Conservation (phyloP, 78 protist species). For the Dictyostelium purpureum region DNA sequence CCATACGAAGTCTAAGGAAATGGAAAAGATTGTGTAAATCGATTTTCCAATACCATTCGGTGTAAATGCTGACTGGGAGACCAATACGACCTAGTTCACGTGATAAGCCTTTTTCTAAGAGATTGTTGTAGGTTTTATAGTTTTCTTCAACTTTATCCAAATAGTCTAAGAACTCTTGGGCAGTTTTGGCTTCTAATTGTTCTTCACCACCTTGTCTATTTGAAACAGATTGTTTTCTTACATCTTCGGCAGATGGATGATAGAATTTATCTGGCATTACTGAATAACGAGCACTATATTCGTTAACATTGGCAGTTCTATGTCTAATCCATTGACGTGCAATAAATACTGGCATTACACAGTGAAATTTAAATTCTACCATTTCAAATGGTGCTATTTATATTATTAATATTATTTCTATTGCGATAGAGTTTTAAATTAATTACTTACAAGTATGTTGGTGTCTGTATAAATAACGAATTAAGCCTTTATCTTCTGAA, state of each 20-base stretch:
- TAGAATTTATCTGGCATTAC: slow-evolving; percentile 78
- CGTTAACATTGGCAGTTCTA: slow-evolving; percentile 76
- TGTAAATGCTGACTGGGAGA: slow-evolving; percentile 62
- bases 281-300: slow-evolving; percentile 67
- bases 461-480: slow-evolving; percentile 62
- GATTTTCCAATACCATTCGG: slow-evolving; percentile 80
- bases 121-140: slow-evolving; percentile 57
- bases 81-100: slow-evolving; percentile 72
- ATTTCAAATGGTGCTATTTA: slow-evolving; percentile 75
- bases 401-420: not conserved
- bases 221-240: slow-evolving; percentile 57
- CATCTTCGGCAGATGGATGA: slow-evolving; percentile 64
- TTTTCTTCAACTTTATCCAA: slow-evolving; percentile 48
- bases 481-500: slow-evolving; percentile 58
- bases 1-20: slow-evolving; percentile 67
- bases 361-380: slow-evolving; percentile 77
- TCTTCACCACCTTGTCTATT: slow-evolving; percentile 79
- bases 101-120: slow-evolving; percentile 56
- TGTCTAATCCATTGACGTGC: slow-evolving; percentile 81
- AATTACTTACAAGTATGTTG: slow-evolving; percentile 62
- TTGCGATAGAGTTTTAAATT: not conserved
- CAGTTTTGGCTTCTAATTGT: slow-evolving; percentile 59
- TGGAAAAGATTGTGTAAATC: slow-evolving; percentile 78
- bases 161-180: slow-evolving; percentile 63
- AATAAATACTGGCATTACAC: slow-evolving; percentile 78